phyloP scores from a whole-genome alignment of 2,329 filamentous ascomycete species.

The Colletotrichum abscissum region DNA sequence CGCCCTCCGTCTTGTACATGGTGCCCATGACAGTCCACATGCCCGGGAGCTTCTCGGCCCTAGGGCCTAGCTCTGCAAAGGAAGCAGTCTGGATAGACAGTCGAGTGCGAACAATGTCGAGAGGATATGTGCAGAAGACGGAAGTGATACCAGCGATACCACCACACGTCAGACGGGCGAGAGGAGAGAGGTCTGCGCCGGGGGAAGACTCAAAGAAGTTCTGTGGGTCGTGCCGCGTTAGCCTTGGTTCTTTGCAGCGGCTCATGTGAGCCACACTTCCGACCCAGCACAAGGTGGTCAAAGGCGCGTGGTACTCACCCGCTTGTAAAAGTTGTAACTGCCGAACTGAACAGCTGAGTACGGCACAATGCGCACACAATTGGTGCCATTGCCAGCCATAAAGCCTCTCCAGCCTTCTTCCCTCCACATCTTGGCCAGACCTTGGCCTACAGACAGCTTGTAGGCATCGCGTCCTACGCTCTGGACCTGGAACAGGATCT shows the following conservation, averaged over 20 bases:
- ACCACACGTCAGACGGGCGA: slow-evolving; percentile 87
- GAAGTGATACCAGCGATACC: slow-evolving; percentile 95
- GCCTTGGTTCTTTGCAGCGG: neutral
- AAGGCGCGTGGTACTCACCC: slow-evolving; percentile 60
- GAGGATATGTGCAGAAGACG: slow-evolving; percentile 92
- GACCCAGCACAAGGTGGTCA: neutral
- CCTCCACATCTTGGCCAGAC: slow-evolving; percentile 92
- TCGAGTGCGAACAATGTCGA: slow-evolving; percentile 96
- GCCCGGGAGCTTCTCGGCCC: slow-evolving; percentile 79
- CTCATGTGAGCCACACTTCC: neutral
- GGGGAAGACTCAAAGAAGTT: slow-evolving; percentile 83
- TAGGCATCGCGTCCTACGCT: slow-evolving; percentile 92
- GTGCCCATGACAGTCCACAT: slow-evolving; percentile 87
- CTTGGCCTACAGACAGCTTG: slow-evolving; percentile 90
- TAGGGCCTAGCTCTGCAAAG: slow-evolving; percentile 79
- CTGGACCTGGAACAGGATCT: slow-evolving; percentile 98
- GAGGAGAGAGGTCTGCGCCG: slow-evolving; percentile 77
- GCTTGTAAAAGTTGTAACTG: slow-evolving; percentile 97
- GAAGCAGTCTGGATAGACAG: slow-evolving; percentile 98
- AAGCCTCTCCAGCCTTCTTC: slow-evolving; percentile 98
- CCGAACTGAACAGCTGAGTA: slow-evolving; percentile 99
- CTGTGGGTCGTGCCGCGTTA: slow-evolving; percentile 43
- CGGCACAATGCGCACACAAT: slow-evolving; percentile 97
- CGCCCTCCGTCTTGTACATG: slow-evolving; percentile 95
- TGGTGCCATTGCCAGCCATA: slow-evolving; percentile 97